Evolutionary conservation across 2,329 filamentous ascomycete genomes (phyloP).

Genomic region (Phialophora tarda): DNA sequence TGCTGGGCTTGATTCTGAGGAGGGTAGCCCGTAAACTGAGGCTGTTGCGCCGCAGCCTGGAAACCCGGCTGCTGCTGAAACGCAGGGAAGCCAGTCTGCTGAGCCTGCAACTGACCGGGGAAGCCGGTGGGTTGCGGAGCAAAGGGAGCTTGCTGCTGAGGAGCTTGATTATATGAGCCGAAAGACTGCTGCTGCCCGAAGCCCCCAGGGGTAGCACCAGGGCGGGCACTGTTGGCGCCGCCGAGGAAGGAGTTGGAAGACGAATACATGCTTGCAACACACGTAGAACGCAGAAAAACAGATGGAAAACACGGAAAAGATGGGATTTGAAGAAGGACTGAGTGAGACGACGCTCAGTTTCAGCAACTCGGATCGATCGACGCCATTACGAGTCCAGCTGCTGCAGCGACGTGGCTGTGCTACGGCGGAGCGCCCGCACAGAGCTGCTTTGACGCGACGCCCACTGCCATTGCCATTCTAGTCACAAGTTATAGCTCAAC

Average conservation of each 20-base stretch:
- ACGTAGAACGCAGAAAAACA: constrained; percentile 34
- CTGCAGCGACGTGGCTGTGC: constrained; percentile 1
- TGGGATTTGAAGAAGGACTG: constrained; percentile 19
- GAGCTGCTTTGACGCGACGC: background rate
- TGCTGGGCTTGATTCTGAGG: constrained; percentile 55
- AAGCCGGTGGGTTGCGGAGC: constrained; percentile 62
- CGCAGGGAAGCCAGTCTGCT: constrained; percentile 69
- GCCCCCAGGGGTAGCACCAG: constrained; percentile 69
- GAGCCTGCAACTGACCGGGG: constrained; percentile 64
- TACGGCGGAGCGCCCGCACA: background rate
- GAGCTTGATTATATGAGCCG: constrained; percentile 57
- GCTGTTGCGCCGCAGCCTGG: constrained; percentile 59
- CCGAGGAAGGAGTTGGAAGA: constrained; percentile 86
- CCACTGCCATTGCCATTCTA: background rate
- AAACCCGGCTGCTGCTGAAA: constrained; percentile 54
- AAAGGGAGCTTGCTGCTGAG: constrained; percentile 64
- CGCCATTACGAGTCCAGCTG: constrained; percentile 9
- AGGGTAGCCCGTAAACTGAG: constrained; percentile 66
- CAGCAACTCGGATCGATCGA: constrained; percentile 1
- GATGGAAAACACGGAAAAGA: constrained; percentile 38
- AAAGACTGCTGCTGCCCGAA: constrained; percentile 63
- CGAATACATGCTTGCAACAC: constrained; percentile 74
- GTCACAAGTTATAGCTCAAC: no score
- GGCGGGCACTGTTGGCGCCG: constrained; percentile 75
- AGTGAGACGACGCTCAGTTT: constrained; percentile 29